Base-by-base conservation (phyloP, 208 protist genomes). In the Acanthamoeba lugdunensis region DNA sequence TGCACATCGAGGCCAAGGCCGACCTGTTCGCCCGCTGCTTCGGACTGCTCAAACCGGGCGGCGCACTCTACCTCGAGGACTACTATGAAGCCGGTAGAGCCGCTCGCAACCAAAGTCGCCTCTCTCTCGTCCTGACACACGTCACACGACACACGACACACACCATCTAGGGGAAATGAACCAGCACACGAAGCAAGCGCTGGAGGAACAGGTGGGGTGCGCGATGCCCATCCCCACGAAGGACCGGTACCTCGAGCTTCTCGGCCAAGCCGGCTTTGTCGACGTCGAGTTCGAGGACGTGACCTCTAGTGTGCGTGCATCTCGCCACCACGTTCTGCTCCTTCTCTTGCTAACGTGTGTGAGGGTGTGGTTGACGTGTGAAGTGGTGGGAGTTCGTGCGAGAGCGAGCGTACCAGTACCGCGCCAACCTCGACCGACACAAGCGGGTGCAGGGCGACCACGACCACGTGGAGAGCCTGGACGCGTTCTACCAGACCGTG, bases 401-500 rank as follows among this genome's bases (percentile, higher is more conserved):
- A n/a, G 30, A 77, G 13, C 11, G 69, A 77, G 69, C 69, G 30
- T 21, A n/a, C 7, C 13, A 30, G 30, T 77, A 23, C 69, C 69
- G 23, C 25, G 33, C 30, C n/a, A 41, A 41, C 13, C 9, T 45
- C 9, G 30, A 77, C 1, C 69, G 23, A 23, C n/a, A 41, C 69
- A 11, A n/a, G 23, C 69, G 33, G 23, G 69, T 77, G 69, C 30
- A 77, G 30, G 69, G 33, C 9, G 69, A 41, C n/a, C 30, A 23
- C 1, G 33, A 77, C 4, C 30, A 77, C 11, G 69, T 41, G n/a
- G 30, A 45, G 18, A 30, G 33, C 13, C 69, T 77, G 16, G 69
- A 77, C 33, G 69, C 69, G 14, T 77, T 77, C 33, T 77, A 77
- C 69, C 69, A 77, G 30, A 77, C 69, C 69, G 69, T 77, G 33